phyloP scores from a whole-genome alignment of 768 basidiomycete genomes.

The Sporobolomyces roseus region DNA sequence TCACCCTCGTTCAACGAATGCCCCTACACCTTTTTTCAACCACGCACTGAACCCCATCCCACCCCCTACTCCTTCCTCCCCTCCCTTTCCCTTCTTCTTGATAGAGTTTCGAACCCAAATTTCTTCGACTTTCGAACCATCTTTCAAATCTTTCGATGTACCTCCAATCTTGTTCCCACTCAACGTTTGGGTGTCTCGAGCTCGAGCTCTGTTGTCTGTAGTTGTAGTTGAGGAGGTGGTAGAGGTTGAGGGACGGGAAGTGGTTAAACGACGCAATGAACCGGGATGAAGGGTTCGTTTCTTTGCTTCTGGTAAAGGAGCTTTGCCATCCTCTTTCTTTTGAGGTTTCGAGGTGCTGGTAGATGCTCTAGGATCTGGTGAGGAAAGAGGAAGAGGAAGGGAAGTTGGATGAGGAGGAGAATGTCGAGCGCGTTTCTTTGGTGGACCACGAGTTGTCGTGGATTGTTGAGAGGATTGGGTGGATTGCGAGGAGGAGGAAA shows the following conservation, averaged over 20 bases:
- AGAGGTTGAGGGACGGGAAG: neutral
- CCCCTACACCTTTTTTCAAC: slow-evolving; percentile 39
- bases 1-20: slow-evolving; percentile 43
- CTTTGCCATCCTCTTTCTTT: neutral
- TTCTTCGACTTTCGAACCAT: slow-evolving; percentile 12
- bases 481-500: slow-evolving; percentile 1
- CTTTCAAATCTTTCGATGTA: slow-evolving; percentile 23
- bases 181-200: slow-evolving; percentile 6
- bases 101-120: slow-evolving; percentile 18
- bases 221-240: neutral
- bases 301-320: neutral
- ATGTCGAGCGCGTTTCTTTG: slow-evolving; percentile 2
- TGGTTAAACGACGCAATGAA: slow-evolving; percentile 28
- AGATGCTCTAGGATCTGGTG: neutral
- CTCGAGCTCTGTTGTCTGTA: neutral
- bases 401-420: neutral
- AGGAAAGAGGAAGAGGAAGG: neutral
- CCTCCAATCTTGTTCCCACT: slow-evolving; percentile 27
- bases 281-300: slow-evolving; percentile 19
- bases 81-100: neutral
- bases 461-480: neutral
- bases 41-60: slow-evolving; percentile 39
- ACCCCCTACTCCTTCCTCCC: neutral
- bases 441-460: neutral
- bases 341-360: neutral